Evolutionary conservation across 2,329 filamentous ascomycete species (phyloP), one percentile per base, ranked within the genome.

Genomic region (Sphaceloma murrayae): DNA sequence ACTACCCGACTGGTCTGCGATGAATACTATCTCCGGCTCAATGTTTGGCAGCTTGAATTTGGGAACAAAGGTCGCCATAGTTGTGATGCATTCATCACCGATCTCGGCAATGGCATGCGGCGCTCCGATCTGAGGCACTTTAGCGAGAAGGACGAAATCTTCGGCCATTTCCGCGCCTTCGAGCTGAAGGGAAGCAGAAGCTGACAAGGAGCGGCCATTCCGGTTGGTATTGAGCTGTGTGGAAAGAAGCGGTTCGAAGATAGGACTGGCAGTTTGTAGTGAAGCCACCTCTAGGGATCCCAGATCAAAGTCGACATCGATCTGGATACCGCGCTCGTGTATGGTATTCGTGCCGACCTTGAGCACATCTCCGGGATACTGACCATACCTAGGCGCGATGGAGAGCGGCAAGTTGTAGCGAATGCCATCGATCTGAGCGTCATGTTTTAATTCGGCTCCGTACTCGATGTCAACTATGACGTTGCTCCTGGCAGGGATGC

Each of bases 21-120:
- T 63, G 51, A 87, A 85, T 13, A 86, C 74, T 16, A 87, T 70
- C 55, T 87, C 82, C 0, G 72, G 72, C 13, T 59, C 62, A 6
- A 69, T 65, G 0, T 69, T 56, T 0, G 75, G 74, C 0, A 84
- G 62, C n/a, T 67, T 66, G 60, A 85, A 84, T 49, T 76, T 78
- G 2, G 82, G 82, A 0, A 85, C 78, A 0, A 86, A 64, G 0
- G 80, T 83, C 0, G 73, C 65, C 80, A 87, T 84, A 47, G 86
- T 56, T 0, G 81, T 80, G 3, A 75, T 69, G 38, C 82, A 77
- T 45, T 75, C 27, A 6, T 40, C n/a, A 26, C 24, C 26, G 11
- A 22, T 17, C 22, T 86, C 82, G 1, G 86, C 61, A 2, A 85
- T 57, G 1, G 80, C 82, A 24, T 71, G 67, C 0, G 80, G 82